Conservation (phyloP, 1,139 yeast genomes). For the Geotrichum restrictum region DNA sequence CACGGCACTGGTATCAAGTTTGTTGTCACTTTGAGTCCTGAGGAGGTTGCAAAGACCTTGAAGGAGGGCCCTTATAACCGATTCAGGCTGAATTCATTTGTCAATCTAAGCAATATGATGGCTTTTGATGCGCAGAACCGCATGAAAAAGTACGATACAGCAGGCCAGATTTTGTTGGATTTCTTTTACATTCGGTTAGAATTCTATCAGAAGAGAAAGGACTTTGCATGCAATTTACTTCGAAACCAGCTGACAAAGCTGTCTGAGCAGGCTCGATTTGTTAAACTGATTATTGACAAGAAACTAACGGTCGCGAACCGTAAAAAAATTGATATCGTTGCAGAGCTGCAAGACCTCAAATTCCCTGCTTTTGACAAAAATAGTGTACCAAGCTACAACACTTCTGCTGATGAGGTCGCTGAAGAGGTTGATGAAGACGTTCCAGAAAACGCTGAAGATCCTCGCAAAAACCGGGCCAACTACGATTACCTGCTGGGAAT, state of each 20-base stretch:
- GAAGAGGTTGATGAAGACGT: constrained; percentile 39
- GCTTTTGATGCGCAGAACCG: constrained; percentile 93
- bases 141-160: constrained; percentile 73
- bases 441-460: constrained; percentile 35
- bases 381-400: constrained; percentile 53
- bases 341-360: constrained; percentile 55
- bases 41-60: constrained; percentile 78
- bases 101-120: constrained; percentile 84
- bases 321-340: constrained; percentile 60
- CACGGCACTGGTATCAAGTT: constrained; percentile 80
- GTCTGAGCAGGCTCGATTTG: constrained; percentile 83
- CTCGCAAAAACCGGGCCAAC: constrained; percentile 41
- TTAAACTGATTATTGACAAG: constrained; percentile 81
- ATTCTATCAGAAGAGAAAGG: constrained; percentile 87
- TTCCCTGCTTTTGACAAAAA: constrained; percentile 74
- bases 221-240: constrained; percentile 62
- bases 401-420: constrained; percentile 36
- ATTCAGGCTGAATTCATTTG: constrained; percentile 68
- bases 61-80: constrained; percentile 74
- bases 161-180: constrained; percentile 74
- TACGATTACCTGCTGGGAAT: constrained; percentile 57
- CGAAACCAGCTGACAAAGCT: constrained; percentile 72
- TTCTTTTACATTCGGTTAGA: constrained; percentile 84
- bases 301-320: constrained; percentile 69
- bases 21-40: constrained; percentile 65